Base-by-base conservation (phyloP, 805 yeast genomes). In the Candida ipomoeae region DNA sequence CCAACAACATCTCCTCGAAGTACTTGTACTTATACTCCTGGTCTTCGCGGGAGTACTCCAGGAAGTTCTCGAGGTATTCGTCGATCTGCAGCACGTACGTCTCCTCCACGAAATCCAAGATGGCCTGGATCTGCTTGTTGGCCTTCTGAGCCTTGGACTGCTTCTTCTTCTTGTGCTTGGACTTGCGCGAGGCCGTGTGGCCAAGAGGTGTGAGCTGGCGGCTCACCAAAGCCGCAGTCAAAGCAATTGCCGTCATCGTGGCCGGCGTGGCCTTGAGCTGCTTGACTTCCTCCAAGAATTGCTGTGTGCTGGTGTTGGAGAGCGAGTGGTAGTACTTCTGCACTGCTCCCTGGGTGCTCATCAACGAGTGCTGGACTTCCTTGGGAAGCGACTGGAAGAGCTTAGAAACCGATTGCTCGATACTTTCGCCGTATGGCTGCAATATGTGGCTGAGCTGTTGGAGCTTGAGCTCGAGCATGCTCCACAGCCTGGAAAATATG, bases 1-100 rank as follows among this genome's bases (percentile, higher is more conserved):
- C 85, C 63, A 87, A 70, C 40, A 87, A 67, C 75, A 78, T 78
- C 64, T 87, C 95, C 58, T 83, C 85, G 63, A 73, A 82, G 62
- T 74, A 86, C 47, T 78, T 76, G 57, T 73, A 76, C 60, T 79
- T 77, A 63, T 81, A 84, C 51, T 66, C 64, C 34, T 66, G 62
- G 42, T 73, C 56, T 3, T 48, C 51, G 5, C 38, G 53, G 13
- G 55, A 17, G 40, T 54, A 49, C 3, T 40, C 40, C 23, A 23
- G 46, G 39, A 49, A 54, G 18, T 45, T 51, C 32, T 51, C 55
- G 26, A 55, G 49, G 49, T 50, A 57, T 10, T 38, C 48, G 49
- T 58, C 60, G 32, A 52, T 56, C 23, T 53, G 55, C 6, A 75
- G 75, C 42, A 71, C 76, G 59, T 71, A 73, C 13, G 62, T 62